Evolutionary conservation across 2,329 filamentous ascomycete genomes (phyloP).

Genomic region (Alternaria gaisen): DNA sequence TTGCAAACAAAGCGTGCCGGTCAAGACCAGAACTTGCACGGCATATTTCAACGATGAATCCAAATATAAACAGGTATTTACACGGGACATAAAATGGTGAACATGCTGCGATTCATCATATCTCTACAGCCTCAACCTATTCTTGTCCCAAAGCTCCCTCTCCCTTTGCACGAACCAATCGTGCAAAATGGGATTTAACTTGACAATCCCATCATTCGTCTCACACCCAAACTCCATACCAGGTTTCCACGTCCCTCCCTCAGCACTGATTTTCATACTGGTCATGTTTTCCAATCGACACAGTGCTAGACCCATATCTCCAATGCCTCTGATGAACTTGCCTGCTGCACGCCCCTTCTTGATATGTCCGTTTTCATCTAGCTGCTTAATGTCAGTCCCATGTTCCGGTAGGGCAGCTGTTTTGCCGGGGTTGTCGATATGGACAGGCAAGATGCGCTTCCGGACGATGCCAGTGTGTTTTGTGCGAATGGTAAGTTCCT

Average conservation of each 20-base stretch:
- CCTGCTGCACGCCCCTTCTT: conserved; percentile 73
- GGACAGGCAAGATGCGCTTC: conserved; percentile 84
- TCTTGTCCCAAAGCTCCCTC: conserved; percentile 42
- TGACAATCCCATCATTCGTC: conserved; percentile 34
- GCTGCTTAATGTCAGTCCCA: conserved; percentile 63
- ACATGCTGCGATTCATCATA: not conserved
- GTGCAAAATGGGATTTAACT: conserved; percentile 74
- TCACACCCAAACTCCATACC: conserved; percentile 60
- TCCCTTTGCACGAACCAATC: conserved; percentile 69
- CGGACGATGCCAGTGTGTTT: conserved; percentile 93
- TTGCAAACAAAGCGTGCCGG: not conserved
- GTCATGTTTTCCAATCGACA: conserved; percentile 94
- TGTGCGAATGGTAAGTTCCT: conserved; percentile 95
- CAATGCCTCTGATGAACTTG: conserved; percentile 80
- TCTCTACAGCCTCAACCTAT: conserved; percentile 24
- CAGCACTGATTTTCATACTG: conserved; percentile 74
- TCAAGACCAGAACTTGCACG: not conserved
- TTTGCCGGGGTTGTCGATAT: conserved; percentile 65
- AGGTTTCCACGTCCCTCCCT: conserved; percentile 67
- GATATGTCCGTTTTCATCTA: conserved; percentile 53
- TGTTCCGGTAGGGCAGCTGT: conserved; percentile 48
- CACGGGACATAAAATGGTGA: no score
- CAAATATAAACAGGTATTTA: not conserved
- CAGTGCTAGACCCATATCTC: conserved; percentile 85
- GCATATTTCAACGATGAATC: not conserved